These are phyloP conservation scores for Biscogniauxia sp. DNA, from an alignment of 2,329 filamentous ascomycete species.

Conservation along the genomic window DNA sequence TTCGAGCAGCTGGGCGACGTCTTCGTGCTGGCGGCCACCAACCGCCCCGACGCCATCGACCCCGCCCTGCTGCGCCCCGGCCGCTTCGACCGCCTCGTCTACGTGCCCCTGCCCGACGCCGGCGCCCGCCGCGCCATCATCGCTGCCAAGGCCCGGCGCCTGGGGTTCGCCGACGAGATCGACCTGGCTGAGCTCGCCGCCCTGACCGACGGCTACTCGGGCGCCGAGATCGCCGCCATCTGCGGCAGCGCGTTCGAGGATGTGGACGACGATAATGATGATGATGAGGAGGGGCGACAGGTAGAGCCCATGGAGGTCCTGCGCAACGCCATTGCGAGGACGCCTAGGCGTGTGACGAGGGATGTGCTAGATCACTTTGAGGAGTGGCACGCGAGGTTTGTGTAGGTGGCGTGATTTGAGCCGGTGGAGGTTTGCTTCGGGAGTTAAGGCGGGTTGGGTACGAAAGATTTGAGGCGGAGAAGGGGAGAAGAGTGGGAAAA, in stretches of 20 bases:
- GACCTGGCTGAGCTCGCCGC: slow-evolving; percentile 62
- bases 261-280: slow-evolving; percentile 16
- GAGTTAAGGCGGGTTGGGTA: too few relatives aligned
- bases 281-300: neutral
- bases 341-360: slow-evolving; percentile 38
- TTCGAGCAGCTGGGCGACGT: slow-evolving; percentile 83
- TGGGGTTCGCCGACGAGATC: slow-evolving; percentile 61
- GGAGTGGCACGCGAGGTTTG: slow-evolving; percentile 38
- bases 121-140: slow-evolving; percentile 76
- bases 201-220: slow-evolving; percentile 74
- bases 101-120: slow-evolving; percentile 77
- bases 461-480: too few relatives aligned
- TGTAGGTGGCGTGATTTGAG: slow-evolving; percentile 13
- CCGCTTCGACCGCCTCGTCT: slow-evolving; percentile 79
- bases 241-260: slow-evolving; percentile 46
- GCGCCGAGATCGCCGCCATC: slow-evolving; percentile 70
- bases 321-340: slow-evolving; percentile 29
- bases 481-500: too few relatives aligned
- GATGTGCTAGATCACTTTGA: slow-evolving; percentile 36
- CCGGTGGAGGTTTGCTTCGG: too few relatives aligned
- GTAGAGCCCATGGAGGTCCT: slow-evolving; percentile 24
- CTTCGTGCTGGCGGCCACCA: slow-evolving; percentile 86
- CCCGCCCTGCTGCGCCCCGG: slow-evolving; percentile 82
- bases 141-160: slow-evolving; percentile 60
- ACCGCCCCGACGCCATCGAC: slow-evolving; percentile 83